These are phyloP conservation scores for Boletus pseudopeckii DNA, from an alignment of 768 basidiomycete genomes.

Conservation along the genomic window DNA sequence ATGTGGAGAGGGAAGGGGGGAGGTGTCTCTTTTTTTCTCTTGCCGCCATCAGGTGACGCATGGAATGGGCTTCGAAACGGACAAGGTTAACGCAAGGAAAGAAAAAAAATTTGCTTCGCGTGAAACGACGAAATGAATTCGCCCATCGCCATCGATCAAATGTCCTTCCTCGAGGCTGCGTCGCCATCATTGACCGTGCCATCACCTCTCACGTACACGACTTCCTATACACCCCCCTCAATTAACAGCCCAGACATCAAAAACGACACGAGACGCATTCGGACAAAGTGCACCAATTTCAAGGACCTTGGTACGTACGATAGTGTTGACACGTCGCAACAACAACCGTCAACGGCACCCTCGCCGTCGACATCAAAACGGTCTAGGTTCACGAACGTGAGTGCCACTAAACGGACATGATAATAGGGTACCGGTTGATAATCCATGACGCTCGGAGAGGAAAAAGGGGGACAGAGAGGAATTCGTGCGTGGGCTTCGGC, in stretches of 20 bases:
- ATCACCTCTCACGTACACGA: background rate
- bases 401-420: background rate
- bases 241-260: background rate
- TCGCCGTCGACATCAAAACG: background rate
- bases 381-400: background rate
- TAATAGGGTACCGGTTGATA: background rate
- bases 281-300: background rate
- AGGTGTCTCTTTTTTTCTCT: background rate
- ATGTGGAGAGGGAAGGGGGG: no score
- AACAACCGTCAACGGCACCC: background rate
- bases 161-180: background rate
- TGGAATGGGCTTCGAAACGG: background rate
- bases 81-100: conserved; percentile 12
- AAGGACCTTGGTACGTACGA: background rate
- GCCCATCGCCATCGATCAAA: background rate
- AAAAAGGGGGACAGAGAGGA: background rate
- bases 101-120: background rate
- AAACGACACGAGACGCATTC: background rate
- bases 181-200: background rate
- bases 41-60: background rate
- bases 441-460: background rate
- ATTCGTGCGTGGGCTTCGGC: no score
- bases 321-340: background rate
- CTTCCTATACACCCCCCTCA: background rate
- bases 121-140: background rate